These are phyloP conservation scores for Lachnellula willkommii DNA, from an alignment of 2,329 filamentous ascomycete genomes.

Conservation along the genomic window DNA sequence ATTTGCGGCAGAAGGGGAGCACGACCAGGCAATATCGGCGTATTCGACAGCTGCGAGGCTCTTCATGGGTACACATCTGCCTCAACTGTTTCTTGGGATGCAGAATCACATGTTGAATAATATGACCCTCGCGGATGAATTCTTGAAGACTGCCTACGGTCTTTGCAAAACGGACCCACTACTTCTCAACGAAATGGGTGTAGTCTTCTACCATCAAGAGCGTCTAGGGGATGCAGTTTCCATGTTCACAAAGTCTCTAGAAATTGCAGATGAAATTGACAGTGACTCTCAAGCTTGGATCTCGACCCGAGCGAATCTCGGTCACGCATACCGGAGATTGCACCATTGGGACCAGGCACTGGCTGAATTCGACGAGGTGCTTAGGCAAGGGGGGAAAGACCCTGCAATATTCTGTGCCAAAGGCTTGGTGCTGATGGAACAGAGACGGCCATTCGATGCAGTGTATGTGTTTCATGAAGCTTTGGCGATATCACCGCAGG, in stretches of 20 bases:
- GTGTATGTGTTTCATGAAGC: conserved; percentile 80
- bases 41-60: conserved; percentile 92
- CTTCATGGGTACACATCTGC: conserved; percentile 95
- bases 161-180: conserved; percentile 82
- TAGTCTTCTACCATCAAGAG: conserved; percentile 92
- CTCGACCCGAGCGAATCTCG: conserved; percentile 80
- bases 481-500: conserved; percentile 70
- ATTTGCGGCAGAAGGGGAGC: conserved; percentile 93
- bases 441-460: conserved; percentile 69
- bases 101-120: conserved; percentile 96
- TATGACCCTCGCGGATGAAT: conserved; percentile 88
- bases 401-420: conserved; percentile 75
- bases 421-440: conserved; percentile 76
- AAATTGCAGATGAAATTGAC: conserved; percentile 73
- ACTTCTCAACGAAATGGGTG: conserved; percentile 89
- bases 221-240: conserved; percentile 68
- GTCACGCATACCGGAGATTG: conserved; percentile 74
- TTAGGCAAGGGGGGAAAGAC: conserved; percentile 76
- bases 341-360: conserved; percentile 67
- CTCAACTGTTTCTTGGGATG: conserved; percentile 95
- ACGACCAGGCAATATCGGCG: conserved; percentile 95
- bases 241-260: conserved; percentile 72
- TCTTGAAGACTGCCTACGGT: conserved; percentile 80
- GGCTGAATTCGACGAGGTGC: conserved; percentile 77
- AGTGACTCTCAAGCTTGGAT: conserved; percentile 79